Base-by-base conservation (phyloP, 106 monocot species). In the Dioscorea alata region DNA sequence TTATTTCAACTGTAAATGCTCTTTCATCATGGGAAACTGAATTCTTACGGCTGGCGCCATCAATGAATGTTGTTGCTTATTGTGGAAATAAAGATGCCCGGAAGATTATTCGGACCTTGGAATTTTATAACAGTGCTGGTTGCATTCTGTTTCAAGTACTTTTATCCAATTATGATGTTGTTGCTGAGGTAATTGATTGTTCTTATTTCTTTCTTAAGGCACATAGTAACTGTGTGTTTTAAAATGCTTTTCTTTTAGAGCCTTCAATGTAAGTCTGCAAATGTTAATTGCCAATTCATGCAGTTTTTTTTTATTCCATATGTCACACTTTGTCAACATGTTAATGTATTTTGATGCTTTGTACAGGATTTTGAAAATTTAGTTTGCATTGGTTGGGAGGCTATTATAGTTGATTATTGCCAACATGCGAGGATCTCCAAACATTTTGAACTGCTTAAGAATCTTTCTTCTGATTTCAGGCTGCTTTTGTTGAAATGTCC, bases 391-490 rank as follows among this genome's bases (percentile, higher is more conserved):
- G 72, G 67, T 48, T 94, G 94, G 90, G 90, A 90, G 51, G 74
- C 83, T 64, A 9, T 90, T 48, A 63, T 94, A 15, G 72, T 94
- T 76, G 94, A 94, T 78, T 80, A 90, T 20, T 88, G 90, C 69
- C 88, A 94, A 56, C 73, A 67, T 60, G 69, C 75, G 0, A 78
- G 80, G 42, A 50, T 88, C 25, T 87, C 81, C 21, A 85, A 86
- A 73, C 61, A 80, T 71, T 79, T 94, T 28, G 81, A 88, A 75
- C 65, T 79, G 48, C 61, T 88, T 59, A 90, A 79, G 73, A 61
- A 52, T 62, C 76, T 94, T 57, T 58, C 80, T 8, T 42, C 83
- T 71, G 74, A 86, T 65, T 88, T 85, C 60, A 83, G 77, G 68
- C 63, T 91, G 18, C 70, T 91, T 33, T 80, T 90, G 61, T 67